Evolutionary conservation across 1,284 basidiomycete species (phyloP).

Genomic region (Spongispora temasekensis): DNA sequence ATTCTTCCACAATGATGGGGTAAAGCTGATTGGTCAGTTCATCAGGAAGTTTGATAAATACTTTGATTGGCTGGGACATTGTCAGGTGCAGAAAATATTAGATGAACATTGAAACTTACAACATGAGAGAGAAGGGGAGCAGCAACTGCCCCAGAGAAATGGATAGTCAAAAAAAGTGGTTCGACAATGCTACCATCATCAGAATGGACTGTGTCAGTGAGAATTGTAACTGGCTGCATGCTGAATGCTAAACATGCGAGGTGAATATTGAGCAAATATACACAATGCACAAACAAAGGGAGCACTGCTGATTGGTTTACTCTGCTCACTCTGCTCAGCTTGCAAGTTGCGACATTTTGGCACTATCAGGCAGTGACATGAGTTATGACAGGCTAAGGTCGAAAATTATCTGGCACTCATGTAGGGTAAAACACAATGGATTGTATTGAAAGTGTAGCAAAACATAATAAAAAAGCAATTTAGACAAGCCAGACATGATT

Average conservation of each 20-base stretch:
- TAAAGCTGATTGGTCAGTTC: not conserved
- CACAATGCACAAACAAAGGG: no score
- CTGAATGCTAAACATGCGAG: not conserved
- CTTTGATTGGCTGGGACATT: constrained; percentile 3
- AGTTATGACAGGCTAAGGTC: no score
- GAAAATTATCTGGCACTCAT: no score
- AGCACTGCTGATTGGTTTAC: no score
- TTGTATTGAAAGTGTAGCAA: no score
- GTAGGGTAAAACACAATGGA: no score
- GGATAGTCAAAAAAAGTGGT: not conserved
- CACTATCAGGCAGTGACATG: no score
- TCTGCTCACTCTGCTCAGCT: no score
- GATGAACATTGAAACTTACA: not conserved
- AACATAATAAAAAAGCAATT: no score
- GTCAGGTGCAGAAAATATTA: not conserved
- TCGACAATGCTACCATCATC: not conserved
- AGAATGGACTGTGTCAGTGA: not conserved
- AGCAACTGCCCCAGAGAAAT: not conserved
- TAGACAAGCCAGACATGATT: no score
- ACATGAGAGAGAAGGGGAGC: not conserved
- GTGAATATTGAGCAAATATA: no score
- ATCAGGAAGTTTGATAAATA: constrained; percentile 2
- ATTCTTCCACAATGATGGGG: not conserved
- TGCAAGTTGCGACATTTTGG: no score
- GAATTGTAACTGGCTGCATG: not conserved